These are phyloP conservation scores for Neonectria hederae DNA, from an alignment of 2,329 filamentous ascomycete species.

Conservation along the genomic window DNA sequence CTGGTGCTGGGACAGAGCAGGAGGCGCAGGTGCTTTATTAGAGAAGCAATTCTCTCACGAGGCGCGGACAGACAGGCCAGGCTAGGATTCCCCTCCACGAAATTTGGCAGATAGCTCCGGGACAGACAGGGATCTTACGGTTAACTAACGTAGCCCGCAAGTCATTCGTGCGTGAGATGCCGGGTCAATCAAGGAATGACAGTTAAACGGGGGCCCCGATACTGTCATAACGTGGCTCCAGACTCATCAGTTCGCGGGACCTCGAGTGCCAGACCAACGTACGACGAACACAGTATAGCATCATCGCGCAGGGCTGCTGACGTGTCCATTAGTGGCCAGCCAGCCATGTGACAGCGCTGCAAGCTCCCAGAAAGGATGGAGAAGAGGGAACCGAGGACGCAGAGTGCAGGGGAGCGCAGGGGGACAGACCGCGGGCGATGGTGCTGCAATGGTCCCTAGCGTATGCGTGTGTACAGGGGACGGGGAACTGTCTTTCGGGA, in stretches of 20 bases:
- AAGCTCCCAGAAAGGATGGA: not conserved
- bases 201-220: not conserved
- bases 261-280: not conserved
- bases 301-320: slow-evolving; percentile 13
- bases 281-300: slow-evolving; percentile 1
- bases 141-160: no score
- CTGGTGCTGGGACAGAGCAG: not conserved
- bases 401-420: not conserved
- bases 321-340: slow-evolving; percentile 9
- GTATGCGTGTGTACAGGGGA: not conserved
- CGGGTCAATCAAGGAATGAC: not conserved
- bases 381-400: not conserved
- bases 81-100: not conserved
- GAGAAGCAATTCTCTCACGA: not conserved
- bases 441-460: not conserved
- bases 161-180: no score
- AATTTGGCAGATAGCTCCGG: not conserved
- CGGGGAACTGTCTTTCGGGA: not conserved
- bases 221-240: not conserved
- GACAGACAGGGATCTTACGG: not conserved
- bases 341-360: not conserved
- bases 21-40: not conserved
- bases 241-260: not conserved
- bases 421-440: not conserved
- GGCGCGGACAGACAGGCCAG: no score